phyloP scores from a whole-genome alignment of 352 stramenopile species.

The Hyaloperonospora brassicae region DNA sequence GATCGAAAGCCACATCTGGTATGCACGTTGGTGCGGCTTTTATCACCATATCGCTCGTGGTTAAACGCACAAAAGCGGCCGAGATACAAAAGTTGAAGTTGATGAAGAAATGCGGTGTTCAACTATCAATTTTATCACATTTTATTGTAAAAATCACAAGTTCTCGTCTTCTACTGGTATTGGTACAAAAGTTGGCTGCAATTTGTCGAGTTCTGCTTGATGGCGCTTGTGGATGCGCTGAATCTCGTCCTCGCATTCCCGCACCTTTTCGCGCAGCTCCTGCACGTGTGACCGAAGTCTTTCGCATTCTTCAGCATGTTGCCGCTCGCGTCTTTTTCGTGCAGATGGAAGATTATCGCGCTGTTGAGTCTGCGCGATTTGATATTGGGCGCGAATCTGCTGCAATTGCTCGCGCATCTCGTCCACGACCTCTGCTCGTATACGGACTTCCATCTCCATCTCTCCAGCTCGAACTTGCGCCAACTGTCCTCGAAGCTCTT shows the following conservation, averaged over 20 bases:
- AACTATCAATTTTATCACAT: neutral
- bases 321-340: conserved; percentile 32
- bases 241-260: conserved; percentile 81
- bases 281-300: conserved; percentile 52
- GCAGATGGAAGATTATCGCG: conserved; percentile 28
- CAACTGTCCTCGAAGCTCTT: conserved; percentile 47
- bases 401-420: conserved; percentile 63
- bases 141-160: conserved; percentile 5
- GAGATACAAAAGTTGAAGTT: too few species aligned
- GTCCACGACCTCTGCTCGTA: conserved; percentile 57
- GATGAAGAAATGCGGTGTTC: too few species aligned
- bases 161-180: conserved; percentile 21
- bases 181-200: conserved; percentile 19
- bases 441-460: conserved; percentile 51
- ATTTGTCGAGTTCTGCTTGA: conserved; percentile 28
- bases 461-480: conserved; percentile 44
- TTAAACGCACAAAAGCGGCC: too few species aligned
- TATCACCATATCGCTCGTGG: too few species aligned
- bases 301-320: conserved; percentile 39
- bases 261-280: conserved; percentile 55
- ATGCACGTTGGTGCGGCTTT: too few species aligned
- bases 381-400: conserved; percentile 53
- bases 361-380: conserved; percentile 32
- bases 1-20: too few species aligned
- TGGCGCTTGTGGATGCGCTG: conserved; percentile 62